Base-by-base conservation (phyloP, 352 stramenopile genomes). In the Saprolegnia parasitica region DNA sequence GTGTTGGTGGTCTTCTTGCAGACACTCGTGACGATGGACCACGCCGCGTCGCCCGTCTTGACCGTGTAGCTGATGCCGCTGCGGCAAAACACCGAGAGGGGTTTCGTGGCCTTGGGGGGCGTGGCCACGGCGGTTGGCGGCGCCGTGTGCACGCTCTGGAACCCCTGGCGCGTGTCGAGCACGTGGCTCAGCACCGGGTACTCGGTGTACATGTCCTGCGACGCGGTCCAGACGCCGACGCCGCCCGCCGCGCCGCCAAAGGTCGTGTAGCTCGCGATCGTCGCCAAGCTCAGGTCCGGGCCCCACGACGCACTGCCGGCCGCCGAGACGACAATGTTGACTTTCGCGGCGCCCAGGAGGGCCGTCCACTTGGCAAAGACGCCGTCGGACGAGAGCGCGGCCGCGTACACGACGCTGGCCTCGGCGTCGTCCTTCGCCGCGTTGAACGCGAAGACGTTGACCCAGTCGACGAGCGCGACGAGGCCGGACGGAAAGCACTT, bases 401-500 rank as follows among this genome's bases (percentile, higher is more conserved):
- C 52, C 11, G 52, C 3, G 52, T 60, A 60, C 24, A 60, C 35
- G 35, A 60, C 46, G n/a, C 24, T 18, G 21, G 63, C 63, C 4
- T 29, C 18, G 37, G 55, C 46, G 4, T 52, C 15, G 37, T 70
- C 63, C 13, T 47, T 23, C 13, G 42, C 55, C 8, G 55, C 45
- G 54, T 52, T 63, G 37, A 50, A 70, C 0, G 23, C 63, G 20
- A 63, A 39, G 13, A 70, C 63, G 20, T 23, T 47, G n/a, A 70
- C n/a, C 63, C 63, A 70, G 50, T 70, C 63, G 20, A 70, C 63
- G 46, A 70, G n/a, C 13, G 23, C 46, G 5, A 62, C n/a, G 21
- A 70, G 32, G 32, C 46, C 63, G 11, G 54, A 45, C 18, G 63
- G 16, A 49, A 70, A 70, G 63, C 63, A 70, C 23, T 62, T 42